These are phyloP conservation scores for Hansfordia pulvinata DNA, from an alignment of 2,329 filamentous ascomycete species.

Conservation along the genomic window DNA sequence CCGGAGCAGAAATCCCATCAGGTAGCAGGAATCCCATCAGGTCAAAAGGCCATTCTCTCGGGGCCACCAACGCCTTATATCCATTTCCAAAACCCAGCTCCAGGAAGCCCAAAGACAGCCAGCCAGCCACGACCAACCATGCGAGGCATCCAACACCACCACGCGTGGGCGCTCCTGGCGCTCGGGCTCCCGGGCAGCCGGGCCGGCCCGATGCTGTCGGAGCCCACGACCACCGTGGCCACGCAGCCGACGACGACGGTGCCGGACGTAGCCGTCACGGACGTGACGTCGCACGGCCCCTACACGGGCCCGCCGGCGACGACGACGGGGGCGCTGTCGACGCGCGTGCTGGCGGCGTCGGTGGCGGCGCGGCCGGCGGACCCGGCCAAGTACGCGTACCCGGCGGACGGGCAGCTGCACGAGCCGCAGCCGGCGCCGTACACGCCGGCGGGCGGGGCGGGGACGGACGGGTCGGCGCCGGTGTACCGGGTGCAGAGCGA, in stretches of 20 bases:
- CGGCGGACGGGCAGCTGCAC: conserved; percentile 55
- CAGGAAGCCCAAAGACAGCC: no score
- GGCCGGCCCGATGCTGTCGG: conserved; percentile 21
- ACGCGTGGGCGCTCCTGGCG: no score
- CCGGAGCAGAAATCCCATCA: no score
- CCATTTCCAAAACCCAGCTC: no score
- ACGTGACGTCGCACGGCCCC: conserved; percentile 54
- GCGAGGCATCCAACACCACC: no score
- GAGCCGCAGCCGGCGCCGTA: conserved; percentile 58
- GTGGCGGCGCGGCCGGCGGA: conserved; percentile 44
- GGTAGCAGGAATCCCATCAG: no score
- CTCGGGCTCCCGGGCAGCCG: no score
- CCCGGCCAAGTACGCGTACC: conserved; percentile 54
- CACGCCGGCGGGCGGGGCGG: conserved; percentile 57
- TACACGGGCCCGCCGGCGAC: conserved; percentile 51
- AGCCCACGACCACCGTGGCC: conserved; percentile 20
- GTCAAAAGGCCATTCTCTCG: no score
- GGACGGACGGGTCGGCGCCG: conserved; percentile 64
- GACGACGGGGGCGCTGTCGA: conserved; percentile 55
- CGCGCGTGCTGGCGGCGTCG: conserved; percentile 38
- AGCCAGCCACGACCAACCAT: no score
- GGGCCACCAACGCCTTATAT: no score
- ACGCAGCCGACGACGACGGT: conserved; percentile 14
- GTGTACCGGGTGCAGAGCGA: conserved; percentile 69
- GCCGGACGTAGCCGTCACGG: conserved; percentile 24